These are phyloP conservation scores for Glomus cerebriforme DNA, from an alignment of 192 early-diverging fungal species.

Conservation along the genomic window DNA sequence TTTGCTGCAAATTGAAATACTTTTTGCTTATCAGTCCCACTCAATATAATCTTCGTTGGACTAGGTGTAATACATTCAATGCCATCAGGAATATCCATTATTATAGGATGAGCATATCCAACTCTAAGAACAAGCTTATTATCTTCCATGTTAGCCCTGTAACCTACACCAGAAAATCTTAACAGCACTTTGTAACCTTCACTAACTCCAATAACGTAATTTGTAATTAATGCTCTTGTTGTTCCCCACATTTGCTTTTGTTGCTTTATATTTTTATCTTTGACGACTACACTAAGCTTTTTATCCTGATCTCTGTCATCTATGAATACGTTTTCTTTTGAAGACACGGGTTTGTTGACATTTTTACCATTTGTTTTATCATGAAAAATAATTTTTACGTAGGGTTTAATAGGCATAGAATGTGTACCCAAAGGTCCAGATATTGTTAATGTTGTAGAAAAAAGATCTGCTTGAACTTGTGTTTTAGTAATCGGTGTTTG, in stretches of 20 bases:
- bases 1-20: conserved; percentile 92
- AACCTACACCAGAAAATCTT: conserved; percentile 91
- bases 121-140: conserved; percentile 75
- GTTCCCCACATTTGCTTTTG: conserved; percentile 98
- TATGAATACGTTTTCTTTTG: conserved; percentile 17
- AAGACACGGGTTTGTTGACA: neutral
- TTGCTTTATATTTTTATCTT: conserved; percentile 62
- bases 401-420: conserved; percentile 80
- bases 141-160: conserved; percentile 82
- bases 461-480: conserved; percentile 57
- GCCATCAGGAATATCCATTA: conserved; percentile 77
- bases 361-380: conserved; percentile 11
- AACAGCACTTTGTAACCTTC: conserved; percentile 87
- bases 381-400: conserved; percentile 55
- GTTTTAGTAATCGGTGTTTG: conserved; percentile 66
- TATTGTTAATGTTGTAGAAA: conserved; percentile 71
- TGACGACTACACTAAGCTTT: conserved; percentile 56
- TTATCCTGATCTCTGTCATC: conserved; percentile 37
- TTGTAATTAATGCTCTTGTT: conserved; percentile 82
- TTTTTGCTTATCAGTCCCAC: conserved; percentile 74
- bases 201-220: conserved; percentile 85
- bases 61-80: conserved; percentile 73
- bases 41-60: conserved; percentile 84
- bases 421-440: conserved; percentile 83
- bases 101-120: conserved; percentile 85